phyloP scores from a whole-genome alignment of 1,284 basidiomycete species.

The Ganoderma sinense region DNA sequence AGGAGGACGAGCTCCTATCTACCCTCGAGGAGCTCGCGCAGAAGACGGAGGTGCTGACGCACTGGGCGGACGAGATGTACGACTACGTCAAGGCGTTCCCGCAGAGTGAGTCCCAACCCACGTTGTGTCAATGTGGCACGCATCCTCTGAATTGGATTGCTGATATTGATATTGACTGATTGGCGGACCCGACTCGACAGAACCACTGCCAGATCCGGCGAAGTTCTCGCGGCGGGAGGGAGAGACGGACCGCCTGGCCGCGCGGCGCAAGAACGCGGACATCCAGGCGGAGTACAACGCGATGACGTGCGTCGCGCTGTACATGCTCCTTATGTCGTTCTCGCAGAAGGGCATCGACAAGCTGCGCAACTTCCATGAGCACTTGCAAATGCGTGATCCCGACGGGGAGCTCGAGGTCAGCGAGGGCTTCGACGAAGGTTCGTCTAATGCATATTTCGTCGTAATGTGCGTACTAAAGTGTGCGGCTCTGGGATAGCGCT shows the following conservation, averaged over 20 bases:
- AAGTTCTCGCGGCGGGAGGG: slow-evolving; percentile 76
- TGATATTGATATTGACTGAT: not conserved
- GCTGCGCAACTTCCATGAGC: slow-evolving; percentile 74
- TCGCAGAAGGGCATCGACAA: slow-evolving; percentile 90
- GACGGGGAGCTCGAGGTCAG: slow-evolving; percentile 75
- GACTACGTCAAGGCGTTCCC: slow-evolving; percentile 81
- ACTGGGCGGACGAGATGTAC: slow-evolving; percentile 94
- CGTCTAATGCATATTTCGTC: not conserved
- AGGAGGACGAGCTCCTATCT: slow-evolving; percentile 83
- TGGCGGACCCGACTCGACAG: slow-evolving; percentile 43
- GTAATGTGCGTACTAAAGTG: slow-evolving; percentile 19
- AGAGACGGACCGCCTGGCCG: slow-evolving; percentile 74
- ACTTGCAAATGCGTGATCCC: slow-evolving; percentile 79
- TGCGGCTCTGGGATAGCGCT: slow-evolving; percentile 54
- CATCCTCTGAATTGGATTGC: not conserved
- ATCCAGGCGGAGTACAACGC: slow-evolving; percentile 82
- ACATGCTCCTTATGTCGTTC: slow-evolving; percentile 93
- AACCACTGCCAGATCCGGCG: slow-evolving; percentile 76
- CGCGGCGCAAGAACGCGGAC: slow-evolving; percentile 70
- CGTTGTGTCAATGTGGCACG: not conserved
- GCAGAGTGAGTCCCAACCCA: slow-evolving; percentile 70
- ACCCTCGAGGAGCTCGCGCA: slow-evolving; percentile 90
- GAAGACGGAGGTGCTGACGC: slow-evolving; percentile 93
- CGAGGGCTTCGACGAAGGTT: slow-evolving; percentile 82
- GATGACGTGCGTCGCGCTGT: slow-evolving; percentile 88